These are phyloP conservation scores for Chenopodium berlandieri DNA, from an alignment of 148 eudicot genomes.

Conservation along the genomic window DNA sequence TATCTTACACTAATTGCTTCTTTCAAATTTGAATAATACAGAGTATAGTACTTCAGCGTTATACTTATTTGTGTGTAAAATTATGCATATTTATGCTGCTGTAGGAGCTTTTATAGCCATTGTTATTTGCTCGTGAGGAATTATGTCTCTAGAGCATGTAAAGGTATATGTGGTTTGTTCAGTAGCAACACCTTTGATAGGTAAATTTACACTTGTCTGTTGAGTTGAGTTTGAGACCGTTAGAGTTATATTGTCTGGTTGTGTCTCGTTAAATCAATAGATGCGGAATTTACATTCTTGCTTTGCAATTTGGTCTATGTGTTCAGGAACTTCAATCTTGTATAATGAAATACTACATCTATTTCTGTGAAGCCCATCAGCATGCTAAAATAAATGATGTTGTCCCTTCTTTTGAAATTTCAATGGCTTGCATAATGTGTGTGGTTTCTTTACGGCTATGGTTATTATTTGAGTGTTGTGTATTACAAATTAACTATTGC, in stretches of 20 bases:
- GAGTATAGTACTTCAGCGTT: background rate
- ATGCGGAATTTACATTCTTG: background rate
- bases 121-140: background rate
- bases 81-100: background rate
- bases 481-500: background rate
- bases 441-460: background rate
- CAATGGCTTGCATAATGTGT: background rate
- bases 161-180: background rate
- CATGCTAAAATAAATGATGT: background rate
- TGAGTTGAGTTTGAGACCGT: background rate
- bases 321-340: background rate
- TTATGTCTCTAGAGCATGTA: background rate
- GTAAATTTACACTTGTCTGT: background rate
- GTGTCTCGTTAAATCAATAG: background rate
- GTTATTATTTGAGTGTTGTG: background rate
- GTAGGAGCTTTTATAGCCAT: background rate
- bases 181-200: too few species aligned
- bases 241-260: background rate
- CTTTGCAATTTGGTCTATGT: background rate
- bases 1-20: background rate
- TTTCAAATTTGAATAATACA: background rate
- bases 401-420: background rate
- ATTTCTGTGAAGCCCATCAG: background rate
- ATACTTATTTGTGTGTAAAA: background rate
- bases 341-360: background rate